Base-by-base conservation (phyloP, 2,329 filamentous ascomycete genomes). In the Septoria linicola region DNA sequence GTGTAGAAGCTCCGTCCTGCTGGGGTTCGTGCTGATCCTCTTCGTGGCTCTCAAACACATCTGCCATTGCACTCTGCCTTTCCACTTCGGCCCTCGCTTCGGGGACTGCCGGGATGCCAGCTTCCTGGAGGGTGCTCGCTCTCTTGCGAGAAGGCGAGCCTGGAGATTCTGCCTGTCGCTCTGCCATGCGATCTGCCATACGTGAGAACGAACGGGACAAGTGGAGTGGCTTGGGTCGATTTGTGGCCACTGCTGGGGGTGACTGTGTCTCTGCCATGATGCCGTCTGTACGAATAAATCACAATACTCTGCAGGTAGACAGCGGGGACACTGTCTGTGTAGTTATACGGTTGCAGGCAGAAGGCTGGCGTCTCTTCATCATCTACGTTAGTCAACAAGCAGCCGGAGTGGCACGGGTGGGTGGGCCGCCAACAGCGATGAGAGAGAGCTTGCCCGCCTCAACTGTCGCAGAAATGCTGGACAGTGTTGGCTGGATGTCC, bases 201-300 rank as follows among this genome's bases (percentile, higher is more conserved):
- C 76, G 74, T 4, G 72, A 75, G 62, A 80, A 80, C 25, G 76
- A 78, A 39, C 71, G 68, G 32, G 75, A 72, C 40, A 70, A 61
- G 39, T 75, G 72, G 16, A 74, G 63, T 36, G 69, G 60, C 40
- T 63, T 65, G 5, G 71, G 61, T 31, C 59, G 59, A 43, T 13
- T 35, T 5, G 53, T 32, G 37, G 36, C n/a, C 35, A 37, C 48
- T 52, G 54, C 42, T 10, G 56, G 49, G 36, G 51, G 32, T 19
- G 51, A 25, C 30, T 39, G 36, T 36, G 52, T 54, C 17, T 55
- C 32, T 31, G 51, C 45, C 51, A 57, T 57, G 25, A n/a, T 49
- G 19, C 11, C n/a, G 14, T 16, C 19, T 13, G 13, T 39, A 16
- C 32, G 11, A 20, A 7, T 13, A 19, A 21, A 11, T 10, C 43